These are phyloP conservation scores for Penicillium cinerascens DNA, from an alignment of 495 filamentous ascomycete species.

Conservation along the genomic window DNA sequence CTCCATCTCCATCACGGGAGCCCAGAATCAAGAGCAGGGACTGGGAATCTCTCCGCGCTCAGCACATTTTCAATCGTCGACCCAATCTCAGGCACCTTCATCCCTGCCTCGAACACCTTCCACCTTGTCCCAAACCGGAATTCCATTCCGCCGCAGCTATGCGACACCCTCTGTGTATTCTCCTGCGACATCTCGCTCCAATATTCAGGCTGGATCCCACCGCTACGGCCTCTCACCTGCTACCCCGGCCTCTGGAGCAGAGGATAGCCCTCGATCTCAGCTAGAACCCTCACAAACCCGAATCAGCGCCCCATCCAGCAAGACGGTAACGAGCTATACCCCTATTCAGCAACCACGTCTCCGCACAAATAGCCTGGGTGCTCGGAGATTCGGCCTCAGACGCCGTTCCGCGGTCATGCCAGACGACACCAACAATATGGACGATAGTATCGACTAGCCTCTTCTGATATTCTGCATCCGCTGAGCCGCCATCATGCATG, in stretches of 20 bases:
- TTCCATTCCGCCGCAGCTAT: conserved; percentile 44
- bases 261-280: conserved; percentile 22
- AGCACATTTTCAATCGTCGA: conserved; percentile 18
- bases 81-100: conserved; percentile 22
- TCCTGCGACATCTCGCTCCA: conserved; percentile 41
- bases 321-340: conserved; percentile 41
- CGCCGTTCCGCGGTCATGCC: conserved; percentile 30
- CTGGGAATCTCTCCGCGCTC: conserved; percentile 22
- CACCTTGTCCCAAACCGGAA: conserved; percentile 32
- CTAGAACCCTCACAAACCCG: conserved; percentile 32
- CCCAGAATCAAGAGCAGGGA: conserved; percentile 22
- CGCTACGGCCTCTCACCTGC: conserved; percentile 41
- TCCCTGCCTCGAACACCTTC: conserved; percentile 41
- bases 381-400: conserved; percentile 37
- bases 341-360: conserved; percentile 39
- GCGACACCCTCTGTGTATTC: conserved; percentile 36
- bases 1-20: conserved; percentile 21
- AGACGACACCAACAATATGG: conserved; percentile 29
- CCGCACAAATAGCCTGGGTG: conserved; percentile 40
- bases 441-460: conserved; percentile 37
- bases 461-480: neutral
- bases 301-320: conserved; percentile 37
- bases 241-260: conserved; percentile 15
- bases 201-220: conserved; percentile 45
- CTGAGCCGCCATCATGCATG: conserved; percentile 9